A percentile compares a stretch with the other conserved stretches of the same genome.
phyloP scores from a whole-genome alignment of 2,329 filamentous ascomycete species.

The Ramichloridium luteum region DNA sequence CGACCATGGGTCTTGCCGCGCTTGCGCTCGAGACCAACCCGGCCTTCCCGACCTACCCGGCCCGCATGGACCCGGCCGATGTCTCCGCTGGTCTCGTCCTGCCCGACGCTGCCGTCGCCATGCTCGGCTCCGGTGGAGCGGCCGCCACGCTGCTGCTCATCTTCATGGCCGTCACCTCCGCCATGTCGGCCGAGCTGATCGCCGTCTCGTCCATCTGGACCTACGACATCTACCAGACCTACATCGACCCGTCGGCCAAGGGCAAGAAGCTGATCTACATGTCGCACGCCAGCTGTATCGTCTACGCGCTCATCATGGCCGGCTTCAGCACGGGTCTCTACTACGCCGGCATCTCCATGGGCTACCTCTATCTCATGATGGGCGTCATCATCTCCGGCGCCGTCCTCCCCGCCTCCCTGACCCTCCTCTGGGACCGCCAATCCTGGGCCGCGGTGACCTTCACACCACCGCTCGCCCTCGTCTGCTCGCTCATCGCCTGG shows the following conservation, averaged over 20 bases:
- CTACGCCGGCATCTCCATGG: constrained; percentile 59
- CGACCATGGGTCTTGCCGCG: constrained; percentile 74
- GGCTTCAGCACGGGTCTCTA: constrained; percentile 61
- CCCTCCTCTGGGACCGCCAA: constrained; percentile 69
- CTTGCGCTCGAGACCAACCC: constrained; percentile 66
- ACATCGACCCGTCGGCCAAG: constrained; percentile 65
- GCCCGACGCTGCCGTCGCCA: constrained; percentile 70
- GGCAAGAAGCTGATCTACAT: constrained; percentile 70
- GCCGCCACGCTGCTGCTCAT: constrained; percentile 66
- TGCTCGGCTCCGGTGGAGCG: constrained; percentile 72
- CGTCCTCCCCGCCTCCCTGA: constrained; percentile 61
- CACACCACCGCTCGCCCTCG: constrained; percentile 57
- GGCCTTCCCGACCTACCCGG: constrained; percentile 58
- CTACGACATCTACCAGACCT: constrained; percentile 80
- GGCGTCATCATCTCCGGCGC: constrained; percentile 79
- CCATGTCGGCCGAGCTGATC: constrained; percentile 72
- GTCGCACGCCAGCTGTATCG: constrained; percentile 59
- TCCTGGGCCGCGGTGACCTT: constrained; percentile 62
- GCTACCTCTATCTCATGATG: constrained; percentile 82
- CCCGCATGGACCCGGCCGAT: constrained; percentile 59
- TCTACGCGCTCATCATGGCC: constrained; percentile 67
- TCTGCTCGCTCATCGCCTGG: constrained; percentile 61
- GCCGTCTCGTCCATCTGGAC: constrained; percentile 80
- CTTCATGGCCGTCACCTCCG: constrained; percentile 83
- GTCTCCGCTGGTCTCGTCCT: constrained; percentile 74